Percentiles rank a stretch among this genome's conserved stretches.
These are phyloP conservation scores for Teratosphaeria zuluensis DNA, from an alignment of 2,329 filamentous ascomycete genomes.

Conservation along the genomic window DNA sequence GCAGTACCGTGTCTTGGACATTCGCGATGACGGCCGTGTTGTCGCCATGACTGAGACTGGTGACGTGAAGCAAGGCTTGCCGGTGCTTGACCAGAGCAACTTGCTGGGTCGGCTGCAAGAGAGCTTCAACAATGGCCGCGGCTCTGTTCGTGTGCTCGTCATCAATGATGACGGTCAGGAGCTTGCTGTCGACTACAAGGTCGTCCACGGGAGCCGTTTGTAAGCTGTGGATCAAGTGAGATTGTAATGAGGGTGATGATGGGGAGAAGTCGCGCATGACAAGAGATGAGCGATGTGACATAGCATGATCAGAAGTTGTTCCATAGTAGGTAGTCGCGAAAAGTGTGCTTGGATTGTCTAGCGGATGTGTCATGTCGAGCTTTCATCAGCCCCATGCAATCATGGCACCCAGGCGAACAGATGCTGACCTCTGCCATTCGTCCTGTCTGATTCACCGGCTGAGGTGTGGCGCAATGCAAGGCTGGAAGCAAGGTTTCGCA, in stretches of 20 bases:
- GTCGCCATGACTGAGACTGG: conserved; percentile 98
- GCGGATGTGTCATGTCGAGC: neutral
- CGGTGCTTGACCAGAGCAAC: conserved; percentile 90
- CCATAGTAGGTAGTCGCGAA: neutral
- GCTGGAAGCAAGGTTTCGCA: neutral
- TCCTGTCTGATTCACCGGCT: too few species aligned
- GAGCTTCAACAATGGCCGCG: conserved; percentile 83
- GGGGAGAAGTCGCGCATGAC: neutral
- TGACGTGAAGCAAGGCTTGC: conserved; percentile 92
- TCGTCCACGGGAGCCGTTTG: conserved; percentile 70
- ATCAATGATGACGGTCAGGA: conserved; percentile 88
- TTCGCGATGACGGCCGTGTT: conserved; percentile 70
- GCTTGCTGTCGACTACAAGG: conserved; percentile 98
- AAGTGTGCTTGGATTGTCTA: neutral
- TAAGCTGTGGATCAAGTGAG: conserved; percentile 27
- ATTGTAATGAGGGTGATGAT: neutral
- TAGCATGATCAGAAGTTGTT: neutral
- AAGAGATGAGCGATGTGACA: neutral
- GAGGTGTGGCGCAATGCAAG: too few species aligned
- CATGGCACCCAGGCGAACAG: too few species aligned
- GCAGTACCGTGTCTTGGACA: conserved; percentile 99
- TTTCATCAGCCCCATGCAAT: neutral
- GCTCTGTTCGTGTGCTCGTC: conserved; percentile 88
- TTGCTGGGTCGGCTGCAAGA: conserved; percentile 72
- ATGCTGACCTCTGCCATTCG: too few species aligned